These are phyloP conservation scores for Ceriops tagal DNA, from an alignment of 345 rosid genomes.

Conservation along the genomic window DNA sequence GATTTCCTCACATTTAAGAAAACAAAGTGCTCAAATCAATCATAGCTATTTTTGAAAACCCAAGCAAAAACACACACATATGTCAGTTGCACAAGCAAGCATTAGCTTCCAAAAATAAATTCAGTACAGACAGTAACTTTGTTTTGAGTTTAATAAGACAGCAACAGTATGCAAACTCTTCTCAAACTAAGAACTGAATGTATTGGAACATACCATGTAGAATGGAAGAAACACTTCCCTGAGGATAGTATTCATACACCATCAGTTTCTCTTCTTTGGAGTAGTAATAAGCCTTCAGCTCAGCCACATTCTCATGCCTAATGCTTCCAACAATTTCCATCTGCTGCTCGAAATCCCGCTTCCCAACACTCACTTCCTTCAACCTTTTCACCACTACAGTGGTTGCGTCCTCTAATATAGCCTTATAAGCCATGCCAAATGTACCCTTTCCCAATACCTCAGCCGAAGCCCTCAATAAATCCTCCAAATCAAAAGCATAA, in stretches of 20 bases:
- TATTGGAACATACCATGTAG: slow-evolving; percentile 62
- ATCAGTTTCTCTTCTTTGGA: slow-evolving; percentile 88
- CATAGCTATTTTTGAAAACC: not conserved
- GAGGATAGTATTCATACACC: slow-evolving; percentile 67
- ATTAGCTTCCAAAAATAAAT: slow-evolving; percentile 4
- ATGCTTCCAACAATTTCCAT: slow-evolving; percentile 82
- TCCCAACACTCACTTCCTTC: slow-evolving; percentile 75
- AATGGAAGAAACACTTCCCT: slow-evolving; percentile 63
- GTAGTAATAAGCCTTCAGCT: slow-evolving; percentile 80
- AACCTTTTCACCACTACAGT: slow-evolving; percentile 82
- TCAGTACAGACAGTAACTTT: not conserved
- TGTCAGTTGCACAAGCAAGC: not conserved
- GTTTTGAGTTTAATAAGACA: slow-evolving; percentile 4
- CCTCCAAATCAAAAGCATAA: slow-evolving; percentile 91
- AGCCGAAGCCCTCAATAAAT: slow-evolving; percentile 92
- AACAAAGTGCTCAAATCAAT: slow-evolving; percentile 9
- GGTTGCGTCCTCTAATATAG: slow-evolving; percentile 74
- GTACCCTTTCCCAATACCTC: slow-evolving; percentile 98
- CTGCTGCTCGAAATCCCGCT: slow-evolving; percentile 87
- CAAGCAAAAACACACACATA: not conserved
- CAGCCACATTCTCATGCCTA: slow-evolving; percentile 71
- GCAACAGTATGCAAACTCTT: not conserved
- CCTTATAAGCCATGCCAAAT: slow-evolving; percentile 86
- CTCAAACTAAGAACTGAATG: slow-evolving; percentile 6
- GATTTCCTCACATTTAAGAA: not conserved